phyloP scores from a whole-genome alignment of 306 rosid species.

The Hylodesmum podocarpum region DNA sequence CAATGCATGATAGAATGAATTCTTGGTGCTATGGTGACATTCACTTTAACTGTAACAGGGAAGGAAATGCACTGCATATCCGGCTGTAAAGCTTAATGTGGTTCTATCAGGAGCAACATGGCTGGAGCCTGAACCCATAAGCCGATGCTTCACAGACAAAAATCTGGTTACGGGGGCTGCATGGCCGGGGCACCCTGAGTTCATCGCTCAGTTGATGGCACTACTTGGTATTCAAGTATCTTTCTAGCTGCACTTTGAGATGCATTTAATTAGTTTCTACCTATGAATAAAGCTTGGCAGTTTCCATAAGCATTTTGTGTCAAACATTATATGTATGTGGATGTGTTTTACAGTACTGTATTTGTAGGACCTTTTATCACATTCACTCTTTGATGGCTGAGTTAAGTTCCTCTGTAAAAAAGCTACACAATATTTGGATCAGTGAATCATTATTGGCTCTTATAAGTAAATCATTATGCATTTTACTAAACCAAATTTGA shows the following conservation, averaged over 20 bases:
- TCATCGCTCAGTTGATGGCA: constrained; percentile 76
- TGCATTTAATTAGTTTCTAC: background rate
- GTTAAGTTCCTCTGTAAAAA: background rate
- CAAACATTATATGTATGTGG: constrained; percentile 10
- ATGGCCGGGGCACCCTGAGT: constrained; percentile 88
- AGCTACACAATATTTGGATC: background rate
- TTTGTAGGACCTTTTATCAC: constrained; percentile 17
- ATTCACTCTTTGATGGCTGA: background rate
- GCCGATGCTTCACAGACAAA: constrained; percentile 82
- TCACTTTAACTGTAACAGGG: constrained; percentile 47
- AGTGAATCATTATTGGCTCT: background rate
- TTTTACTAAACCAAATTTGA: background rate
- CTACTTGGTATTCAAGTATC: constrained; percentile 60
- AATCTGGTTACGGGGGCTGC: constrained; percentile 90
- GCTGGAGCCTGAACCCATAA: constrained; percentile 86
- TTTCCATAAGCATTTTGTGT: background rate
- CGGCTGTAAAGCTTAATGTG: constrained; percentile 76
- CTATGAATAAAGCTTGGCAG: background rate
- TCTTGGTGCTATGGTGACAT: background rate
- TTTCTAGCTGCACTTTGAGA: constrained; percentile 37
- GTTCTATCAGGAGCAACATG: constrained; percentile 71
- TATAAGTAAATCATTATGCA: background rate
- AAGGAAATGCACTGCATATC: constrained; percentile 87
- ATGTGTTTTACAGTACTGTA: background rate
- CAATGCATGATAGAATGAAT: background rate